Percentiles rank a stretch among this genome's conserved stretches.
Conservation (phyloP, 768 basidiomycete species). For the Boletus bicolor region DNA sequence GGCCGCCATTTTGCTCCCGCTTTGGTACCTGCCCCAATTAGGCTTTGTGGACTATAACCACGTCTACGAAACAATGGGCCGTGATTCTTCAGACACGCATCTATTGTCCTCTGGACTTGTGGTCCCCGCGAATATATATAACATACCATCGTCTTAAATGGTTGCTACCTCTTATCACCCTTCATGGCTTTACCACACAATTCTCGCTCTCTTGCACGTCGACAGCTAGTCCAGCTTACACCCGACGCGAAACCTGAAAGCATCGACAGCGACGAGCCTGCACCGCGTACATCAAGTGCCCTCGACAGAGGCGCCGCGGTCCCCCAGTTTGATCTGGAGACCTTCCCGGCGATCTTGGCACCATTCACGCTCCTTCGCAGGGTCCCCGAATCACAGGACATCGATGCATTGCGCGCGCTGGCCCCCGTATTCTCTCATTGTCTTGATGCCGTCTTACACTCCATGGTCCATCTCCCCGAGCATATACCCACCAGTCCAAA, state of each 20-base stretch:
- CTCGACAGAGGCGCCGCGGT: background rate
- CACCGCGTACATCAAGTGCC: conserved; percentile 20
- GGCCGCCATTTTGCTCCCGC: conserved; percentile 1
- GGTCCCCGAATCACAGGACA: conserved; percentile 23
- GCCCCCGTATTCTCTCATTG: conserved; percentile 22
- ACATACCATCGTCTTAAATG: no score
- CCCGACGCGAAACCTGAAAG: conserved; percentile 20
- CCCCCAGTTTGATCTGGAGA: conserved; percentile 31
- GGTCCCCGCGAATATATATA: conserved; percentile 5
- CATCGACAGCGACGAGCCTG: conserved; percentile 25
- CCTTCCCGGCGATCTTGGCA: conserved; percentile 36
- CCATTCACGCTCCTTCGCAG: conserved; percentile 28
- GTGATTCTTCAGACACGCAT: background rate
- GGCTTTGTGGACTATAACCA: background rate
- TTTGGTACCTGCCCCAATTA: background rate
- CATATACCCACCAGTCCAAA: conserved; percentile 19
- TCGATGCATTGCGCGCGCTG: conserved; percentile 29
- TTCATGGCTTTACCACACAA: conserved; percentile 7
- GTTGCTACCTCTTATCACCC: background rate
- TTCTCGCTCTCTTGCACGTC: conserved; percentile 10
- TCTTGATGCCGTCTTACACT: conserved; percentile 28
- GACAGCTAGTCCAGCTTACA: background rate
- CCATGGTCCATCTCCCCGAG: conserved; percentile 22
- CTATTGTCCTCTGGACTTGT: conserved; percentile 20
- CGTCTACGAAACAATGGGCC: conserved; percentile 1